These are phyloP conservation scores for Solanum corneliomulleri DNA, from an alignment of 257 asterid species.

Conservation along the genomic window DNA sequence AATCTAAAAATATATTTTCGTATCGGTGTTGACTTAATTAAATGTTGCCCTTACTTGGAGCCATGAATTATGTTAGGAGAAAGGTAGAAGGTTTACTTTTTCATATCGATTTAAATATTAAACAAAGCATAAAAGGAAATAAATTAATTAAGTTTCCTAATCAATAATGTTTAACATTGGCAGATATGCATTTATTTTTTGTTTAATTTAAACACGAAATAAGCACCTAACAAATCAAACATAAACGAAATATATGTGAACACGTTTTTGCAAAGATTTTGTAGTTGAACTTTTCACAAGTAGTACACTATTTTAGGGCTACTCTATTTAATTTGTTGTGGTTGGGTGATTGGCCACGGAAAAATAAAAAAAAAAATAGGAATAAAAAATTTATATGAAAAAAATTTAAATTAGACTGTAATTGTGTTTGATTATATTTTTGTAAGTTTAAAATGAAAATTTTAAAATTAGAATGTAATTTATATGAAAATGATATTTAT, in stretches of 20 bases:
- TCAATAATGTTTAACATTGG: neutral
- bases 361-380: neutral
- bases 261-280: neutral
- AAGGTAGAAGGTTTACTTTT: neutral
- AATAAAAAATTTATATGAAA: neutral
- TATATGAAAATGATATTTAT: too few species aligned
- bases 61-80: neutral
- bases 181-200: neutral
- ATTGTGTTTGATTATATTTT: neutral
- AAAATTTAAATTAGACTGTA: neutral
- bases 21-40: neutral
- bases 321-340: neutral
- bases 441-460: too few species aligned
- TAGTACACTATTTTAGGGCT: neutral
- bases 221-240: neutral
- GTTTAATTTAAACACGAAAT: neutral
- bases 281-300: neutral
- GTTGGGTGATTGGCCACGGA: neutral
- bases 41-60: neutral
- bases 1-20: neutral
- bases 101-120: neutral
- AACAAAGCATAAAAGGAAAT: neutral
- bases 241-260: neutral
- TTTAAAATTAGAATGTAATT: too few species aligned
- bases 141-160: neutral